Conservation (phyloP, 331 rosid species). For the Rosa hybrid region DNA sequence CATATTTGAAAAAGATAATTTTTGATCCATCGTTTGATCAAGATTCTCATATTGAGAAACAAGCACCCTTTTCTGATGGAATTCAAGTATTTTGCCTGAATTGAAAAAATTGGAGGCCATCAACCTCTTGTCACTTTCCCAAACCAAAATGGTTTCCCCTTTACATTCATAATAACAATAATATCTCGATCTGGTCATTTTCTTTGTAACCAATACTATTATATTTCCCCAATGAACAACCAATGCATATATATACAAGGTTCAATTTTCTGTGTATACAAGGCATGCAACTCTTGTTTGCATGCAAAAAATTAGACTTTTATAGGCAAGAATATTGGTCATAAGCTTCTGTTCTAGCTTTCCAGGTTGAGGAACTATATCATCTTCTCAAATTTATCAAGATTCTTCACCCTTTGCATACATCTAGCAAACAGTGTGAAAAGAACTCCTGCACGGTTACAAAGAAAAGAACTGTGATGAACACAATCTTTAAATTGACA, state of each 20-base stretch:
- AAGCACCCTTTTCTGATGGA: not conserved
- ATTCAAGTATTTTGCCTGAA: not conserved
- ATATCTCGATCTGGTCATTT: not conserved
- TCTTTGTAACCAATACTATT: not conserved
- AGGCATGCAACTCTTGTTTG: slow-evolving; percentile 14
- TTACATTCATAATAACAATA: not conserved
- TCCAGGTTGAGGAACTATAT: slow-evolving; percentile 37
- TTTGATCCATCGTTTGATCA: not conserved
- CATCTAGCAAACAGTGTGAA: slow-evolving; percentile 60
- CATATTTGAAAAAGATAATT: not conserved
- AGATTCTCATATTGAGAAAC: not conserved
- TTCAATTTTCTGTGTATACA: not conserved
- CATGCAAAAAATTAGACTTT: not conserved
- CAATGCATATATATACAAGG: not conserved
- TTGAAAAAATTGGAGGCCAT: not conserved
- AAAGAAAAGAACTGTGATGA: slow-evolving; percentile 9
- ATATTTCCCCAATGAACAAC: not conserved
- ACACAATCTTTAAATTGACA: not conserved
- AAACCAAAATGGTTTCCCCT: not conserved
- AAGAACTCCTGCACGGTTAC: slow-evolving; percentile 64
- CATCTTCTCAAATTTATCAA: slow-evolving; percentile 88
- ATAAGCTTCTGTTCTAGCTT: not conserved
- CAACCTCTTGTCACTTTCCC: not conserved
- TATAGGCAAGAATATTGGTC: not conserved
- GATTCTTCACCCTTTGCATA: slow-evolving; percentile 75